Evolutionary conservation across 1,284 basidiomycete species (phyloP).

Genomic region (Mycosarcoma maydis): DNA sequence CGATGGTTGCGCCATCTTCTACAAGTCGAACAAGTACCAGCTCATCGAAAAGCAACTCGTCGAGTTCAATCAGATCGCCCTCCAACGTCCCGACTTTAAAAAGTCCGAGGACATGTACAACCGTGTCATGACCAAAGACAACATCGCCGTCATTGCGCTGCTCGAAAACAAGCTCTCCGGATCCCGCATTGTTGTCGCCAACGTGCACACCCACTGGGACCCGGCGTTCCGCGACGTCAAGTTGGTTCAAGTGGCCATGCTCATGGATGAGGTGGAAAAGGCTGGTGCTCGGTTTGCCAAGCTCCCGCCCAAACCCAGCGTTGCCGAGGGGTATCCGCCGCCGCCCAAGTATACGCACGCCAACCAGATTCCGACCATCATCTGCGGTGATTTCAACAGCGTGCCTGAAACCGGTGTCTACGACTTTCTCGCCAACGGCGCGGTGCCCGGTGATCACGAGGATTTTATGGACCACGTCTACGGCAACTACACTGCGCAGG

Average conservation of each 20-base stretch:
- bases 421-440: slow-evolving; percentile 84
- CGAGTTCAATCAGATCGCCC: slow-evolving; percentile 92
- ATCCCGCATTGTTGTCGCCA: slow-evolving; percentile 86
- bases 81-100: slow-evolving; percentile 93
- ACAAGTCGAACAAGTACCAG: slow-evolving; percentile 84
- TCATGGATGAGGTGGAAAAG: slow-evolving; percentile 93
- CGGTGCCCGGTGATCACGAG: slow-evolving; percentile 75
- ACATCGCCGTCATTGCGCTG: slow-evolving; percentile 87
- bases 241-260: slow-evolving; percentile 89
- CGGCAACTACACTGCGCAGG: slow-evolving; percentile 90
- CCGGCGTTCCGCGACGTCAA: slow-evolving; percentile 94
- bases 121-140: slow-evolving; percentile 93
- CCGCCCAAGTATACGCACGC: slow-evolving; percentile 80
- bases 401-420: slow-evolving; percentile 87
- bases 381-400: slow-evolving; percentile 97
- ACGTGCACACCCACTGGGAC: slow-evolving; percentile 94
- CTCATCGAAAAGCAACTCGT: slow-evolving; percentile 93
- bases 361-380: slow-evolving; percentile 86
- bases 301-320: slow-evolving; percentile 76
- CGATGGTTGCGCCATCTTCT: slow-evolving; percentile 97
- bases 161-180: slow-evolving; percentile 88
- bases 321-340: slow-evolving; percentile 65
- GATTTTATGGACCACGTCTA: slow-evolving; percentile 94
- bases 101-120: slow-evolving; percentile 99
- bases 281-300: slow-evolving; percentile 84